phyloP scores from a whole-genome alignment of 192 early-diverging fungal species.

The Umbelopsis sp. region DNA sequence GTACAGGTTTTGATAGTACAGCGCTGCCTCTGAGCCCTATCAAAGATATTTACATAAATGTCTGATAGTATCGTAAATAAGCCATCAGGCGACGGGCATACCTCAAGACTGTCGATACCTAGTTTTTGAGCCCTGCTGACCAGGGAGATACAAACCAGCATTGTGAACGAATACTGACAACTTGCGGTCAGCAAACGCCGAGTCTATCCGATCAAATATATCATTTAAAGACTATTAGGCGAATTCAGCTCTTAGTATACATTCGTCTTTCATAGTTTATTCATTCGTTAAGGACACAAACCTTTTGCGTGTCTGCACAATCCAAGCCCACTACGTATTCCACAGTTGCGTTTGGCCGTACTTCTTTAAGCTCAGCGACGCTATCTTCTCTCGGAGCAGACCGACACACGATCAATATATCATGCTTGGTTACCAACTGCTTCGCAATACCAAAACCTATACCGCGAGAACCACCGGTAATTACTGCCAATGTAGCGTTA shows the following conservation, averaged over 20 bases:
- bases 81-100: not conserved
- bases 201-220: not conserved
- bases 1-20: conserved; percentile 2
- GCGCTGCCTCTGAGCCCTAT: conserved; percentile 1
- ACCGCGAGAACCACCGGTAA: conserved; percentile 1
- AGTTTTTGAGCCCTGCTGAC: conserved; percentile 5
- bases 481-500: not conserved
- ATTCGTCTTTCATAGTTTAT: not conserved
- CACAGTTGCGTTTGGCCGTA: not conserved
- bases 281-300: not conserved
- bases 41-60: not conserved
- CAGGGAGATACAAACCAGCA: conserved; percentile 4
- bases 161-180: conserved; percentile 1
- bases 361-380: not conserved
- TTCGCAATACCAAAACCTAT: not conserved
- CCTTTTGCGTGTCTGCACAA: conserved; percentile 9
- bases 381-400: not conserved
- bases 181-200: not conserved
- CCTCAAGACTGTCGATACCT: conserved; percentile 3
- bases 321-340: not conserved
- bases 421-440: not conserved
- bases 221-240: not conserved
- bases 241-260: not conserved
- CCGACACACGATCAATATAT: not conserved
- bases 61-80: not conserved